phyloP scores from a whole-genome alignment of 2,329 filamentous ascomycete species.

The Cucurbitaria berberidis region DNA sequence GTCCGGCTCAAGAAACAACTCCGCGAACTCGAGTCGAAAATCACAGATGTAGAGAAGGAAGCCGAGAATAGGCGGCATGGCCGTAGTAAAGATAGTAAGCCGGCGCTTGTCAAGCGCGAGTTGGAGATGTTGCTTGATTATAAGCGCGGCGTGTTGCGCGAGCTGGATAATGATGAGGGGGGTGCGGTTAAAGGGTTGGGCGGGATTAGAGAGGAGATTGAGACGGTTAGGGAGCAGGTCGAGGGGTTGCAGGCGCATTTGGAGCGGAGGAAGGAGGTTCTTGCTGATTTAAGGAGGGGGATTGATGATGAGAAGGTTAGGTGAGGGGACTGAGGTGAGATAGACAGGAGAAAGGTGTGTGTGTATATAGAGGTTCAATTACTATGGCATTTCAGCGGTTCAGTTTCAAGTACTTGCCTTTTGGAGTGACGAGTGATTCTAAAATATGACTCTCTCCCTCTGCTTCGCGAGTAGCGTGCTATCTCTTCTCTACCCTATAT shows the following conservation, averaged over 20 bases:
- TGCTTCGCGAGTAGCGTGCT: no score
- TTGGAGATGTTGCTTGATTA: constrained; percentile 94
- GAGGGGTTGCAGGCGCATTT: constrained; percentile 87
- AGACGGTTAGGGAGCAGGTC: constrained; percentile 91
- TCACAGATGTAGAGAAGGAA: constrained; percentile 78
- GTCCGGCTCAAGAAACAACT: constrained; percentile 93
- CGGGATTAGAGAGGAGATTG: constrained; percentile 82
- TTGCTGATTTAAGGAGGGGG: constrained; percentile 78
- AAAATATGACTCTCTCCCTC: no score
- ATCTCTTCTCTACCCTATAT: no score
- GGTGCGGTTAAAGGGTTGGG: constrained; percentile 71
- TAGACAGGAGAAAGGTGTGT: not conserved
- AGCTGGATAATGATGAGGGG: constrained; percentile 73
- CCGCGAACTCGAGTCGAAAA: constrained; percentile 84
- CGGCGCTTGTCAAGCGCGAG: constrained; percentile 91
- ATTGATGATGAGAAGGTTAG: constrained; percentile 83
- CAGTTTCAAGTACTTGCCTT: no score
- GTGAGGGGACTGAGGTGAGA: not conserved
- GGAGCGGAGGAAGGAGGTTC: constrained; percentile 72
- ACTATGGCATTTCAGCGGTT: no score
- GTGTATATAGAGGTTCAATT: not conserved
- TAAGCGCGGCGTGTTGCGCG: constrained; percentile 80
- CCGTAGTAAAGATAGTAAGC: constrained; percentile 74
- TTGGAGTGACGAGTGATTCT: no score
- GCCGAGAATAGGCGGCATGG: constrained; percentile 63